phyloP scores from a whole-genome alignment of 768 basidiomycete species.

The Amanita pseudoporphyria region DNA sequence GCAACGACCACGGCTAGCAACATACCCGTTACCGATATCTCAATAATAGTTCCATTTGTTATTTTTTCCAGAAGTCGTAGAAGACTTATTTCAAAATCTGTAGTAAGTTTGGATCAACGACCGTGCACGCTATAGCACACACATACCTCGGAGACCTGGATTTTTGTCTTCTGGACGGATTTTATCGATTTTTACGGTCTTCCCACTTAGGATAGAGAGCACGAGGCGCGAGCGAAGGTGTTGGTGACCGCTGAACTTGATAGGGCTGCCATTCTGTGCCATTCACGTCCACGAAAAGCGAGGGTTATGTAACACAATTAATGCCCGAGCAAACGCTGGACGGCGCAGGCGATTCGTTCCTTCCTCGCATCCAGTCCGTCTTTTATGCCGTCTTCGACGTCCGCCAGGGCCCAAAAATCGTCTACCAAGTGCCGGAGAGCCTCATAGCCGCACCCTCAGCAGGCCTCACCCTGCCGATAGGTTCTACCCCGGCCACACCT shows the following conservation, averaged over 20 bases:
- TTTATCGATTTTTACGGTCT: constrained; percentile 71
- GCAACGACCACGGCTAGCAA: neutral
- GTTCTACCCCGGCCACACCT: constrained; percentile 31
- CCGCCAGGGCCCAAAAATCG: constrained; percentile 76
- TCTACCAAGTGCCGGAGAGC: constrained; percentile 91
- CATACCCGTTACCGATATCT: constrained; percentile 92
- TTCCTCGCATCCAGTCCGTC: constrained; percentile 74
- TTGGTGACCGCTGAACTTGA: constrained; percentile 72
- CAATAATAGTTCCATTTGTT: constrained; percentile 90
- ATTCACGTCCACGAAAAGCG: constrained; percentile 18
- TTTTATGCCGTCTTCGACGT: constrained; percentile 94
- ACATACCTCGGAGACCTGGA: constrained; percentile 82
- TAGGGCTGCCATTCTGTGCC: constrained; percentile 29
- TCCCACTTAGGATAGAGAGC: constrained; percentile 84
- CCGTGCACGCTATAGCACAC: neutral
- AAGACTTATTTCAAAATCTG: constrained; percentile 91
- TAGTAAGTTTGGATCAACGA: neutral
- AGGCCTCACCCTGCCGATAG: constrained; percentile 18
- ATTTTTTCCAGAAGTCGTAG: constrained; percentile 81
- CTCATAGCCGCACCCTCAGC: constrained; percentile 49
- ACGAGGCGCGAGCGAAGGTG: constrained; percentile 79
- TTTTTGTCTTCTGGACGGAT: constrained; percentile 91
- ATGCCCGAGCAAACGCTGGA: constrained; percentile 15
- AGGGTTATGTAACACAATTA: neutral
- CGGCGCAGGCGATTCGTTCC: constrained; percentile 48